Percentiles rank a stretch among this genome's conserved stretches.
phyloP scores from a whole-genome alignment of 495 filamentous ascomycete species.

The Peziza echinospora region DNA sequence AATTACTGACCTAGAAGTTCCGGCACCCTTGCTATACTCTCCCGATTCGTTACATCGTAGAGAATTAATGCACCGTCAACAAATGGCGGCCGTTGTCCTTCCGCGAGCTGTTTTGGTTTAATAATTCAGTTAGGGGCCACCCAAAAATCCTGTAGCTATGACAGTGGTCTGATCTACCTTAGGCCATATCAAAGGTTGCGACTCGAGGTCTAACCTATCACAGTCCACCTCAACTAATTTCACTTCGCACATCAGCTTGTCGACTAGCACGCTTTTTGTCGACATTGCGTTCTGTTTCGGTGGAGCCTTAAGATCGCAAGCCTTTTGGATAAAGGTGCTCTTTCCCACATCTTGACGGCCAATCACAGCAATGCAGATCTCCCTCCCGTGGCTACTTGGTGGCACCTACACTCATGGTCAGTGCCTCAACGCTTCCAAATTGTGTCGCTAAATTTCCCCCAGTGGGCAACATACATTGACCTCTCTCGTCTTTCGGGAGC shows the following conservation, averaged over 20 bases:
- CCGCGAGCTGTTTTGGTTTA: slow-evolving; percentile 15
- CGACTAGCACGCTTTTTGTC: slow-evolving; percentile 51
- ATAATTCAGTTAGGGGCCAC: too few species aligned
- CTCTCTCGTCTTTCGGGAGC: slow-evolving; percentile 2
- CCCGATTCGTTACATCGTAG: slow-evolving; percentile 62
- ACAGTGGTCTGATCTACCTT: slow-evolving; percentile 32
- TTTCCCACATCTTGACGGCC: slow-evolving; percentile 68
- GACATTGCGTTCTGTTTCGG: slow-evolving; percentile 33
- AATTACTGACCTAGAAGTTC: slow-evolving; percentile 56
- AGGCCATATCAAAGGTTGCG: slow-evolving; percentile 58
- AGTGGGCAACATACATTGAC: slow-evolving; percentile 4
- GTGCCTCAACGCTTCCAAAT: background rate
- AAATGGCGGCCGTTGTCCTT: slow-evolving; percentile 40
- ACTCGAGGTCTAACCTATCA: slow-evolving; percentile 43
- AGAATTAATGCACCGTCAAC: slow-evolving; percentile 69
- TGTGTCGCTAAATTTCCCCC: background rate
- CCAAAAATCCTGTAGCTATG: slow-evolving; percentile 9
- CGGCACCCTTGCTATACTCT: slow-evolving; percentile 43
- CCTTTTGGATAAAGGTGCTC: slow-evolving; percentile 67
- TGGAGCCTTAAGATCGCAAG: slow-evolving; percentile 42
- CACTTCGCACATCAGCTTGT: slow-evolving; percentile 54
- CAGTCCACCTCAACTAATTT: slow-evolving; percentile 59
- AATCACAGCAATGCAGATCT: slow-evolving; percentile 66
- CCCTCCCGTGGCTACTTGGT: slow-evolving; percentile 14
- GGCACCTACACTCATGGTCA: slow-evolving; percentile 12